Evolutionary conservation across 768 basidiomycete genomes (phyloP), one percentile per base, ranked within the genome.

Genomic region (Jaapia argillacea): DNA sequence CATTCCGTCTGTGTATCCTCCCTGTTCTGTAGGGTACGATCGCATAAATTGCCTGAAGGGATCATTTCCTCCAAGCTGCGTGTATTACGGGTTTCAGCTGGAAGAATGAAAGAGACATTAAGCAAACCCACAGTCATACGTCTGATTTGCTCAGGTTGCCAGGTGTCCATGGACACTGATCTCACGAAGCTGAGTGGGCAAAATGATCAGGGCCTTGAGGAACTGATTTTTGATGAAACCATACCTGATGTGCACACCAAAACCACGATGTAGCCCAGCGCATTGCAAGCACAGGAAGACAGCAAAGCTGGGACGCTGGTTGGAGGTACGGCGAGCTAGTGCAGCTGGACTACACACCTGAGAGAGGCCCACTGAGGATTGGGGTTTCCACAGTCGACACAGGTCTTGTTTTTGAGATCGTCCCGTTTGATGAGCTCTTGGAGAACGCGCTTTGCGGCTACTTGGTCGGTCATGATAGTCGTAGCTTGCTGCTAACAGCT

Each of bases 111-210:
- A 23, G 27, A 37, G 46, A 37, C 33, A 35, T 41, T 26, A 36
- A 40, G 31, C 38, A 39, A 44, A 58, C 67, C 41, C 40, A 91
- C 90, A 79, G 86, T 81, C 91, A 99, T 97, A 50, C 87, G 74
- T 54, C 60, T 80, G 50, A 90, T 66, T 62, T 96, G 91, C 46
- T 93, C 89, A 27, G 80, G 75, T 51, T 86, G 82, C 90, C 92
- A 96, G 51, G 90, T 85, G 64, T 96, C 93, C 93, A 96, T 97
- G 43, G 91, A 91, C 50, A 92, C 78, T 33, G 87, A 90, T 58
- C 92, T 74, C 44, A 94, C 88, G 62, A 92, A 94, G 60, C 85
- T 88, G 63, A 36, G 36, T 36, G 49, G 25, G 49, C 45, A 52
- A 52, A 41, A 53, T 43, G 41, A 26, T 22, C 18, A n/a, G 7